phyloP scores from a whole-genome alignment of 768 basidiomycete genomes.

The Leccinum longicurvipes region DNA sequence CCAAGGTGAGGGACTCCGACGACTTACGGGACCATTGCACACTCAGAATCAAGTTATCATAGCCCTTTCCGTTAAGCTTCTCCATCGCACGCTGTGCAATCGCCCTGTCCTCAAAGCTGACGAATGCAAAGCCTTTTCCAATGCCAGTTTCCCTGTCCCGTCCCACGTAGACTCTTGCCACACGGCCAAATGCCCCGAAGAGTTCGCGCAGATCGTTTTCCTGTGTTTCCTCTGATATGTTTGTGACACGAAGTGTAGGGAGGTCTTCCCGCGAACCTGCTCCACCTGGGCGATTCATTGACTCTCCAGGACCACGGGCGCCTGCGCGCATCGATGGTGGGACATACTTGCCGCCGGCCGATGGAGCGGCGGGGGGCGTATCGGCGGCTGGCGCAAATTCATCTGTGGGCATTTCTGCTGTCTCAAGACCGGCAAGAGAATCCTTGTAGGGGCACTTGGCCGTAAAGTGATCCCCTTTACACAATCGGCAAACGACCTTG shows the following conservation, averaged over 20 bases:
- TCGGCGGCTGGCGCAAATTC: constrained; percentile 37
- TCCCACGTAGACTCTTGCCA: constrained; percentile 90
- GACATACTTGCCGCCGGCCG: constrained; percentile 84
- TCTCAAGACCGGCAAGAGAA: constrained; percentile 75
- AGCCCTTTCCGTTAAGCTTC: constrained; percentile 88
- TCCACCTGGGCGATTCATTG: constrained; percentile 51
- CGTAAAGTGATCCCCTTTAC: constrained; percentile 97
- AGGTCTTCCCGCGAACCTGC: constrained; percentile 77
- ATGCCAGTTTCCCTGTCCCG: constrained; percentile 91
- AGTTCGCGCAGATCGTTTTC: constrained; percentile 93
- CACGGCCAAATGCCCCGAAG: constrained; percentile 81
- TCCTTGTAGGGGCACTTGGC: constrained; percentile 99
- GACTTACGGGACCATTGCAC: constrained; percentile 64
- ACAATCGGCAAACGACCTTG: constrained; percentile 88
- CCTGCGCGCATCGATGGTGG: constrained; percentile 87
- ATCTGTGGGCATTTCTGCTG: constrained; percentile 40
- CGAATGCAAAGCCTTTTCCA: constrained; percentile 96
- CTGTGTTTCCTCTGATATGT: constrained; percentile 92
- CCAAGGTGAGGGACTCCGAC: background rate
- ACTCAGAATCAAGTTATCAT: constrained; percentile 83
- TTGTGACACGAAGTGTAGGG: constrained; percentile 95
- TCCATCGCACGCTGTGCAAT: constrained; percentile 86
- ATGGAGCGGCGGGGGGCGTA: constrained; percentile 29
- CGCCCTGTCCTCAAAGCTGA: constrained; percentile 84
- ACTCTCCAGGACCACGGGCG: constrained; percentile 68